Percentiles rank a stretch among this genome's conserved stretches.
phyloP scores from a whole-genome alignment of 176 grass and related monocot genomes.

The Triticum urartu region DNA sequence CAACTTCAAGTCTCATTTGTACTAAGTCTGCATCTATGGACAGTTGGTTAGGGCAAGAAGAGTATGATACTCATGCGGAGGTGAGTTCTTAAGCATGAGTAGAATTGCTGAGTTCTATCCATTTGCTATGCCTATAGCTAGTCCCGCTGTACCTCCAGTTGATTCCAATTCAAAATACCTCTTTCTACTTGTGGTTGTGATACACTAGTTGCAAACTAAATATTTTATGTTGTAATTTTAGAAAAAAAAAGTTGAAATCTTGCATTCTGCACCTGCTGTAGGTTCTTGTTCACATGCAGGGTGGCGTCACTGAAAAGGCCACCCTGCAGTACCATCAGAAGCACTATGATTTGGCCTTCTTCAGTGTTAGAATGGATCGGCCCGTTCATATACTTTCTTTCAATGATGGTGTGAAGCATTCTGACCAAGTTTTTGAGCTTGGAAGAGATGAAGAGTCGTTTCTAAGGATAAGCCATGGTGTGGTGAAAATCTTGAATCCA shows the following conservation, averaged over 20 bases:
- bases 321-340: slow-evolving; percentile 6
- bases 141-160: not conserved
- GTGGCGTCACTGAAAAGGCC: not conserved
- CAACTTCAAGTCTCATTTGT: not conserved
- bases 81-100: not conserved
- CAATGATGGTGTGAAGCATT: not conserved
- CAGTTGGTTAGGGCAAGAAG: not conserved
- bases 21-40: not conserved
- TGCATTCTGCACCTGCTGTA: not conserved
- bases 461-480: not conserved
- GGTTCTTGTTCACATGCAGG: not conserved
- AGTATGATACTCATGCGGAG: not conserved
- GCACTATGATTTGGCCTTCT: slow-evolving; percentile 27
- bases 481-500: not conserved
- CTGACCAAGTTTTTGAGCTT: not conserved
- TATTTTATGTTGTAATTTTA: too few species aligned
- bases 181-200: not conserved
- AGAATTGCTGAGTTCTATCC: not conserved
- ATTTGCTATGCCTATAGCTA: not conserved
- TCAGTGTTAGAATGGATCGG: not conserved
- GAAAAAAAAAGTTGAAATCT: not conserved
- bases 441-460: not conserved
- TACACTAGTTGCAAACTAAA: not conserved
- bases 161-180: not conserved
- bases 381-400: not conserved